Evolutionary conservation across 75 land plant species (phyloP), one percentile per base, ranked within the genome.

Genomic region (Cupressus sempervirens): DNA sequence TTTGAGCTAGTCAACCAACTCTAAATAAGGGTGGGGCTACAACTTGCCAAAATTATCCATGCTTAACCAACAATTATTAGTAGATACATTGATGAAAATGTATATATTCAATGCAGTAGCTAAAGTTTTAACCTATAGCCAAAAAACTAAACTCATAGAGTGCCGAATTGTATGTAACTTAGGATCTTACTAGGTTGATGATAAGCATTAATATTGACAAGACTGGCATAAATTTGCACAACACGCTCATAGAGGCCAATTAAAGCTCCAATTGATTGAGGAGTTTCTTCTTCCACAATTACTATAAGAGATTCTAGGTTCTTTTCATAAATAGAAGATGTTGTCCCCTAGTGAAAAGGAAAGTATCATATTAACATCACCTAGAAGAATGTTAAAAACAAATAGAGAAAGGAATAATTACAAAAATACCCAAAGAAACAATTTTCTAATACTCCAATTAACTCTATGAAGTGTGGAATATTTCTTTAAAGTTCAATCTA

Each of bases 181-280:
- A 43, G 16, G 38, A 83, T n/a, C n/a, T n/a, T n/a, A n/a, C n/a
- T n/a, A n/a, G n/a, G n/a, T n/a, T n/a, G n/a, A n/a, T n/a, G n/a
- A 82, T 97, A 97, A 32, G 99, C 98, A 90, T 97, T 97, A 50
- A 97, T 92, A 86, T 97, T 97, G 53, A 97, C 87, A 46, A 97
- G 80, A 75, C 93, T 92, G 41, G 99, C 99, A 94, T 97, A 97
- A 26, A 97, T 85, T 36, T 98, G 98, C 67, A 97, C 97, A 80
- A 98, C 98, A 84, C 99, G 91, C 84, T 97, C 99, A 90, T 97
- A 97, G 18, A 97, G 92, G n/a, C 98, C 99, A 52, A 97, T 83
- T 56, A 97, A 38, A 46, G 96, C 99, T 34, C 99, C 98, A 23
- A 97, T 93, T 23, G 95, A 85, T 88, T 91, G 87, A 35, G 99